A percentile compares a stretch with the other conserved stretches of the same genome.
Evolutionary conservation across 495 filamentous ascomycete genomes (phyloP).

Genomic region (Talaromyces nanjingensis): DNA sequence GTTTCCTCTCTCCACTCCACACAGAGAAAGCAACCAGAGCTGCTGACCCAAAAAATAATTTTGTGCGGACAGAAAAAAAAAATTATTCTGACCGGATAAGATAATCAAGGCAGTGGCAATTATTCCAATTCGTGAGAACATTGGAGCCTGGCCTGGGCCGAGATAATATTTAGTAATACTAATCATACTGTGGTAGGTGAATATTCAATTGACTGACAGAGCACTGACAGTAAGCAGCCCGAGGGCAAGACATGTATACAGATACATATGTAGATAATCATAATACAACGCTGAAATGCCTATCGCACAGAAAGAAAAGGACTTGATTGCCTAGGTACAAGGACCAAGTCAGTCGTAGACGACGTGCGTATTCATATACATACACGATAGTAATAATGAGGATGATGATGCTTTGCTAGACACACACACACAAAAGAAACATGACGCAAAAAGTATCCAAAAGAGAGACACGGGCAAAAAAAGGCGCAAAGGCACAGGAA

Average conservation of each 20-base stretch:
- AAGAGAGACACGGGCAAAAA: background rate
- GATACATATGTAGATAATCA: background rate
- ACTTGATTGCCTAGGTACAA: constrained; percentile 25
- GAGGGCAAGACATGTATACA: background rate
- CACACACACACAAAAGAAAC: background rate
- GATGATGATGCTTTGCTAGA: constrained; percentile 1
- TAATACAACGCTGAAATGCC: constrained; percentile 5
- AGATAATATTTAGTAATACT: background rate
- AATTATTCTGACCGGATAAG: background rate
- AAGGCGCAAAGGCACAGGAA: background rate
- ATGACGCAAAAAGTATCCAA: constrained; percentile 2
- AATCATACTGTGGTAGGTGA: no score
- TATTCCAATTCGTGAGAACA: background rate
- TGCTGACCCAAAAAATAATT: background rate
- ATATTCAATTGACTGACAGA: background rate
- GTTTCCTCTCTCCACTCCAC: background rate
- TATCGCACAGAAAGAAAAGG: constrained; percentile 14
- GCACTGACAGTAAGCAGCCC: background rate
- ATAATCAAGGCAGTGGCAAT: background rate
- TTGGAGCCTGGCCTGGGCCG: background rate
- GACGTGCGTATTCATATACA: background rate
- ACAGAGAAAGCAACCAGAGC: background rate
- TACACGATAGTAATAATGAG: background rate
- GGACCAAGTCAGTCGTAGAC: constrained; percentile 9
- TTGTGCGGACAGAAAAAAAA: background rate